Base-by-base conservation (phyloP, 345 rosid species). In the Crucihimalaya himalaica region DNA sequence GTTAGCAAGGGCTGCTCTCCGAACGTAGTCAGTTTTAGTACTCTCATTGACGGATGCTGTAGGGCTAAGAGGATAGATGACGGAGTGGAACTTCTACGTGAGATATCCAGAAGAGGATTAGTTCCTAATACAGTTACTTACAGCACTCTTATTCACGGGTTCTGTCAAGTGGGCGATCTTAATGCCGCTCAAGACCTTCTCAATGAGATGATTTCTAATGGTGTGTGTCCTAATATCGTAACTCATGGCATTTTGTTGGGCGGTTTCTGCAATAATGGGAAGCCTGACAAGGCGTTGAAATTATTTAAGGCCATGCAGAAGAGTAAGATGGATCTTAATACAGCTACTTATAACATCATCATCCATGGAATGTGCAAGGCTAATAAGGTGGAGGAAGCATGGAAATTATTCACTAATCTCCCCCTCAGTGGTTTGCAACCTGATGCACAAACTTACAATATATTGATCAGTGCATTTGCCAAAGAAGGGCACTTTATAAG, bases 311-410 rank as follows among this genome's bases (percentile, higher is more conserved):
- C 5, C 1, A 39, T 39, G n/a, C 14, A 39, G 13, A 39, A 39
- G 15, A 39, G 12, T 39, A 3, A 4, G 3, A 39, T 39, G 43
- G 43, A 4, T 2, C 4, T 39, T 13, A n/a, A 39, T 39, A 39
- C 1, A 3, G 0, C 5, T 35, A 11, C 39, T n/a, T 55, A 56
- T 35, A 77, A 23, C 61, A 54, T 69, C 23, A 54, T 81, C 16
- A 77, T 84, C 7, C 25, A 77, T 71, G 80, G 85, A 48, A 13
- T 81, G 80, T 74, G 79, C 50, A 74, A 39, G 37, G 73, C 20
- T 11, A 55, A 29, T 15, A 64, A 55, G 23, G 48, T 77, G 32
- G 63, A 64, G 3, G 68, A 31, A 20, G 76, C 76, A 14, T 42
- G 64, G 50, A 23, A 25, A 40, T 10, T 77, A 5, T 77, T 66